A percentile compares a stretch with the other conserved stretches of the same genome.
These are phyloP conservation scores for Aspergillus calidoustus DNA, from an alignment of 2,329 filamentous ascomycete genomes.

Conservation along the genomic window DNA sequence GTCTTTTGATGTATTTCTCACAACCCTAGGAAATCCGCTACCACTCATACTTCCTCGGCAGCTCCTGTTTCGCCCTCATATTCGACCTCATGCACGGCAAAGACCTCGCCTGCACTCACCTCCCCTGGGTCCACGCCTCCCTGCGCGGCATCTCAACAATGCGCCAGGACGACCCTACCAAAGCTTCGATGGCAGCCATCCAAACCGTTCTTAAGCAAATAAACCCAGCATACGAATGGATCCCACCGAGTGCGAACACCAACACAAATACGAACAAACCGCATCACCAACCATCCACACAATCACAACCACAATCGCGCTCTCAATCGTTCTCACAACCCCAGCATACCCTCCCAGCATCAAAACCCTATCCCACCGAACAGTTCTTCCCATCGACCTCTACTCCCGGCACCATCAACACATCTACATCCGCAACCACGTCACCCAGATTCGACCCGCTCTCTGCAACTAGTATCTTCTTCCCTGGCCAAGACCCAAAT, in stretches of 20 bases:
- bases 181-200: constrained; percentile 36
- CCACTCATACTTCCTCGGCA: constrained; percentile 51
- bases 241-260: not conserved
- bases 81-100: constrained; percentile 51
- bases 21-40: constrained; percentile 48
- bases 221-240: constrained; percentile 37
- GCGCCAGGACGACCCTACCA: constrained; percentile 35
- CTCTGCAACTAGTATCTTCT: not conserved
- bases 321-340: not conserved
- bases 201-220: constrained; percentile 40
- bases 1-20: not conserved
- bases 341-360: not conserved
- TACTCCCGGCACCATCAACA: not conserved
- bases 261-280: not conserved
- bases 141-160: constrained; percentile 45
- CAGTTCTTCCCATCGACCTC: not conserved
- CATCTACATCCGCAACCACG: not conserved
- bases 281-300: not conserved
- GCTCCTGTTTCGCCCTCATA: constrained; percentile 47
- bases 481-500: constrained; percentile 1
- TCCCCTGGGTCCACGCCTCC: constrained; percentile 49
- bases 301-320: not conserved
- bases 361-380: not conserved
- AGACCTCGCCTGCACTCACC: constrained; percentile 40
- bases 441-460: not conserved